A percentile compares a stretch with the other conserved stretches of the same genome.
These are phyloP conservation scores for Acanthamoeba royreba DNA, from an alignment of 208 protist genomes.

Conservation along the genomic window DNA sequence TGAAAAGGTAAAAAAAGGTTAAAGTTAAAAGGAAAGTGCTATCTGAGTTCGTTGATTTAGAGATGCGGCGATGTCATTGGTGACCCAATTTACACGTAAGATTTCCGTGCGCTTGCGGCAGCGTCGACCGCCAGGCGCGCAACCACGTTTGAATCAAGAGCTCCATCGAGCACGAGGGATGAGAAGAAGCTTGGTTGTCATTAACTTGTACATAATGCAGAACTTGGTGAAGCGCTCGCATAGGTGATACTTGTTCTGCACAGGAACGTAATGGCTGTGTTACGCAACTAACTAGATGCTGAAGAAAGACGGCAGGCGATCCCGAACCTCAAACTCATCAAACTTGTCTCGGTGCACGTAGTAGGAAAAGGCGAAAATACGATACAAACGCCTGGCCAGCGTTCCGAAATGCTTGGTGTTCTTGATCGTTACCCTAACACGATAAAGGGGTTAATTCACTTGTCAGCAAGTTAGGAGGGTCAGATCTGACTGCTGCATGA, in stretches of 20 bases:
- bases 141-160: too few relatives aligned
- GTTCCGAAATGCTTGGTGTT: constrained; percentile 44
- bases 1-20: too few relatives aligned
- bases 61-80: too few relatives aligned
- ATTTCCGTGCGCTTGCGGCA: too few relatives aligned
- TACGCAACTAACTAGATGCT: background rate
- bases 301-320: background rate
- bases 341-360: background rate
- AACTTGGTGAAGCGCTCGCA: constrained; percentile 40
- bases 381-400: background rate
- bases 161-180: background rate
- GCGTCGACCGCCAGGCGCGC: too few relatives aligned
- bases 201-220: constrained; percentile 29
- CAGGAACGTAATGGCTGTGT: too few relatives aligned
- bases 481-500: background rate
- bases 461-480: too few relatives aligned
- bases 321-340: constrained; percentile 24
- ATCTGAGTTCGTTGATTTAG: too few relatives aligned
- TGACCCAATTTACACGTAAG: too few relatives aligned
- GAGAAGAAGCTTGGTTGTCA: background rate
- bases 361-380: constrained; percentile 33
- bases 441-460: background rate
- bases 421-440: constrained; percentile 10
- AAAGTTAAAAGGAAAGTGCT: too few relatives aligned
- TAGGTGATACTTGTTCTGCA: constrained; percentile 28